Evolutionary conservation across 495 filamentous ascomycete species (phyloP).

Genomic region (Neurospora pannonica): DNA sequence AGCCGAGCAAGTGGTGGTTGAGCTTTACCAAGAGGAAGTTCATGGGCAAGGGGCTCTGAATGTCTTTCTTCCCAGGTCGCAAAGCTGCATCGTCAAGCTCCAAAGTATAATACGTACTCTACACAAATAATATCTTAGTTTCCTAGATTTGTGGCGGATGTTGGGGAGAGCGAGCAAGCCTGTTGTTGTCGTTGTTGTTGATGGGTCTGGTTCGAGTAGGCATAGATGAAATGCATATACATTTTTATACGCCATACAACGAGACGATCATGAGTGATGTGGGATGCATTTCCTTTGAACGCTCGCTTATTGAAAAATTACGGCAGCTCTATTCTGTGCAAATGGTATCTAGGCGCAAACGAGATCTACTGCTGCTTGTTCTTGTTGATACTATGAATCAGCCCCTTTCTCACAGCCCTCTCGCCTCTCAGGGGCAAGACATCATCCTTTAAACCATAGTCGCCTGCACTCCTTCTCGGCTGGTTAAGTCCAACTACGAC

Average conservation of each 20-base stretch:
- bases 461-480: background rate
- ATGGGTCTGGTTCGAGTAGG: background rate
- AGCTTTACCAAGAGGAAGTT: slow-evolving; percentile 98
- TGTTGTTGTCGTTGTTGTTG: background rate
- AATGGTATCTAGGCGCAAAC: background rate
- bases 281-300: background rate
- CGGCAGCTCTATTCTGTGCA: background rate
- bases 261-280: background rate
- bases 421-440: background rate
- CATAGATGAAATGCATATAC: background rate
- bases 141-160: background rate
- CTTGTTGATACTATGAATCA: background rate
- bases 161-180: background rate
- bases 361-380: background rate
- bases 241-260: background rate
- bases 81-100: background rate
- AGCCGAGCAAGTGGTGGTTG: slow-evolving; percentile 97
- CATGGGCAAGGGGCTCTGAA: slow-evolving; percentile 85
- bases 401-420: background rate
- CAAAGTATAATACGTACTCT: background rate
- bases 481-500: background rate
- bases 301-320: background rate
- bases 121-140: background rate
- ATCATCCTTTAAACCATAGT: background rate
- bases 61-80: background rate